Base-by-base conservation (phyloP, 2,329 filamentous ascomycete genomes). In the Trichoderma sp. region DNA sequence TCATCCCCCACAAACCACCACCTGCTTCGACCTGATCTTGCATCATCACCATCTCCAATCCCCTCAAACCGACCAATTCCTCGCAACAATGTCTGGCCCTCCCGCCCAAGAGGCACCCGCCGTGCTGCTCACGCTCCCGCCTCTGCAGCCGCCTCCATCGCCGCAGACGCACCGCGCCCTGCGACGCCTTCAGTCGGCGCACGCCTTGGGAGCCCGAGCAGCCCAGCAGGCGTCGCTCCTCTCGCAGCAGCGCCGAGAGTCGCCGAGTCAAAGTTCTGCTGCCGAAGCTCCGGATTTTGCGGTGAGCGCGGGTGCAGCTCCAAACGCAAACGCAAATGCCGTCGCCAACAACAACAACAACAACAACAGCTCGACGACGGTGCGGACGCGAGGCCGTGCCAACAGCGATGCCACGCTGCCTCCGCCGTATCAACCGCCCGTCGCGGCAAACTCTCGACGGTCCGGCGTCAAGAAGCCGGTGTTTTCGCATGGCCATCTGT, bases 111-210 rank as follows among this genome's bases (percentile, higher is more conserved):
- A 67, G n/a, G 64, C 54, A 32, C 54, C 45, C 19, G 53, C 64
- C 29, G 53, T 37, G 25, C 52, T 61, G 15, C 22, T 60, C 27
- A 34, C 50, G 19, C n/a, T 59, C 34, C 67, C 64, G 29, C n/a
- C 53, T 50, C 59, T 68, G 6, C 67, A 68, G 34, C 59, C 67
- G 25, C 84, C 88, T 70, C 83, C 87, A 27, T 89, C 88, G 32
- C 88, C 89, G 52, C 85, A 88, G 70, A 88, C 87, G 29, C 87
- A 89, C 76, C 87, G 90, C 73, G 85, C 87, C 56, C 83, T 93
- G 69, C 87, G 91, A 72, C 90, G 90, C 76, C 87, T 92, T 34
- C 90, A 93, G 78, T 93, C 91, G 35, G 90, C 92, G 60, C 90
- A 93, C 80, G 83, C 86, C 78, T 79, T 92, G 64, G 87, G 87